Evolutionary conservation across 768 basidiomycete species (phyloP).

Genomic region (Phlegmacium glaucopus): DNA sequence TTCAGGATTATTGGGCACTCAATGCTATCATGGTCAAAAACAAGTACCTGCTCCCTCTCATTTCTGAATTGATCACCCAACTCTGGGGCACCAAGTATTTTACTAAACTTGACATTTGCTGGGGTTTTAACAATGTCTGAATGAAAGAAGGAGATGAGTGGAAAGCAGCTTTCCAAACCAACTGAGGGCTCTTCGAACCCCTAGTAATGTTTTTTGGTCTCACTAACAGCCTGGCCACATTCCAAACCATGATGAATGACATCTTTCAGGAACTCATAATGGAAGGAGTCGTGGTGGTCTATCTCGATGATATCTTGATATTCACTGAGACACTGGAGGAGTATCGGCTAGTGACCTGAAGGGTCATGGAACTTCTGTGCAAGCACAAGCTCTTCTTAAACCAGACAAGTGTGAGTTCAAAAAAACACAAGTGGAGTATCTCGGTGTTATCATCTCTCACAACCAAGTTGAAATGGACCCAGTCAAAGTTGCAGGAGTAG

Average conservation of each 20-base stretch:
- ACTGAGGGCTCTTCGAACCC: slow-evolving; percentile 23
- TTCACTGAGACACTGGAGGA: slow-evolving; percentile 24
- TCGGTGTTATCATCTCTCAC: slow-evolving; percentile 24
- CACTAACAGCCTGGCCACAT: slow-evolving; percentile 28
- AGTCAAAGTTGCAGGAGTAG: slow-evolving; percentile 18
- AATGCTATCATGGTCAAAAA: slow-evolving; percentile 32
- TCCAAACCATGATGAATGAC: no score
- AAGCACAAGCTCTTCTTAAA: slow-evolving; percentile 18
- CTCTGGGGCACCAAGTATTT: no score
- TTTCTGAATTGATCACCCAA: slow-evolving; percentile 29
- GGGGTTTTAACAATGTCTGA: no score
- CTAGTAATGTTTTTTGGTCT: slow-evolving; percentile 37
- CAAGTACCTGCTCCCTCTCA: slow-evolving; percentile 30
- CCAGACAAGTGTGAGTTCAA: slow-evolving; percentile 22
- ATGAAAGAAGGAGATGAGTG: no score
- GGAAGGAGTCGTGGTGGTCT: slow-evolving; percentile 29
- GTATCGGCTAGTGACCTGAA: neutral
- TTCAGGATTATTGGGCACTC: slow-evolving; percentile 28
- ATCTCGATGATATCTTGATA: slow-evolving; percentile 41
- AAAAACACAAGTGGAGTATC: slow-evolving; percentile 12
- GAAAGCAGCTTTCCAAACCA: no score
- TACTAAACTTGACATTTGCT: no score
- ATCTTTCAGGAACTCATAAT: slow-evolving; percentile 29
- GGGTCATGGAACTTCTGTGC: neutral
- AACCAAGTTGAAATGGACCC: slow-evolving; percentile 27